Percentiles rank a stretch among this genome's conserved stretches.
Evolutionary conservation across 163 green algal species (phyloP).

Genomic region (Chlorella variabilis): DNA sequence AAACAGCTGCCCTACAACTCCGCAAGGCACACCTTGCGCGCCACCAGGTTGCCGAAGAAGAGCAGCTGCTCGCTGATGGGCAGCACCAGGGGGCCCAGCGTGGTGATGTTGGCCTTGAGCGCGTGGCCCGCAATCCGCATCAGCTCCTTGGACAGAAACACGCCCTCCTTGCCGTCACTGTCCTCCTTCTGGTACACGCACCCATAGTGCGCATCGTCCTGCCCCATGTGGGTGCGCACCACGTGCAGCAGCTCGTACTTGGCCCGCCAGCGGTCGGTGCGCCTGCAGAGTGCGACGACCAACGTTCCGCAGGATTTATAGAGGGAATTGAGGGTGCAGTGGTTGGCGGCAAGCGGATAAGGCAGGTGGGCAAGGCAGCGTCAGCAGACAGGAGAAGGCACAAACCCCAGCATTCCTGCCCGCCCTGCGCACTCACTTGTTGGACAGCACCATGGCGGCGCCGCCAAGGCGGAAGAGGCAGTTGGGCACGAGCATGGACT

Average conservation of each 20-base stretch:
- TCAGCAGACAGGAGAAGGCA: not conserved
- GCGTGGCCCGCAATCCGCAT: slow-evolving; percentile 72
- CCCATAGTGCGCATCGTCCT: slow-evolving; percentile 85
- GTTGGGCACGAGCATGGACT: slow-evolving; percentile 96
- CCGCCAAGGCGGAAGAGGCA: slow-evolving; percentile 96
- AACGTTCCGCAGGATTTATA: too few species aligned
- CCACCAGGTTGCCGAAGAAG: slow-evolving; percentile 92
- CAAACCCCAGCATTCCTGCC: not conserved
- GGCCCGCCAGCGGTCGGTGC: slow-evolving; percentile 62
- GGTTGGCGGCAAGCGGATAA: not conserved
- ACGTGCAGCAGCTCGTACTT: slow-evolving; percentile 87
- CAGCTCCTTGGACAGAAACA: slow-evolving; percentile 50
- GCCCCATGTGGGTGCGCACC: slow-evolving; percentile 93
- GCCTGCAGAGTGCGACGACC: not conserved
- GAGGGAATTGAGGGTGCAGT: not conserved
- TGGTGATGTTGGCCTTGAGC: slow-evolving; percentile 97
- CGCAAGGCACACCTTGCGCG: slow-evolving; percentile 59
- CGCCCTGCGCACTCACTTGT: slow-evolving; percentile 55
- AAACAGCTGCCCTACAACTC: too few species aligned
- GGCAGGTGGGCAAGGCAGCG: not conserved
- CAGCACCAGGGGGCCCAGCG: slow-evolving; percentile 92
- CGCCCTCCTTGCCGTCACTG: slow-evolving; percentile 62
- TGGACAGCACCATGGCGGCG: slow-evolving; percentile 91
- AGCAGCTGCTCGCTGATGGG: slow-evolving; percentile 89
- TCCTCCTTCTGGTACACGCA: slow-evolving; percentile 96